A percentile compares a stretch with the other conserved stretches of the same genome.
Conservation (phyloP, 2,329 filamentous ascomycete genomes). For the Lasiodiplodia sp. region DNA sequence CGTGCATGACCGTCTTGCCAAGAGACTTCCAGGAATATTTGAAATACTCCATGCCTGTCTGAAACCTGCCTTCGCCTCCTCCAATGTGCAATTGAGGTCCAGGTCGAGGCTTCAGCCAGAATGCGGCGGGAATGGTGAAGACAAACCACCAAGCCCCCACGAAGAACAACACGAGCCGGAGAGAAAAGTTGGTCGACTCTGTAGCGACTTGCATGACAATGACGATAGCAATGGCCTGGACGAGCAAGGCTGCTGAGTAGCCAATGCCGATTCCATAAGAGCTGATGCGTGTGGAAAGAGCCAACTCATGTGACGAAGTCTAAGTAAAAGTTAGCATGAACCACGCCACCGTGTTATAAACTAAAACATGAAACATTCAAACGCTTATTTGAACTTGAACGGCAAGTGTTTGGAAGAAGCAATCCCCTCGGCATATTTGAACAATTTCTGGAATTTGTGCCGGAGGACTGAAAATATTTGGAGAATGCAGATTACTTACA, state of each 20-base stretch:
- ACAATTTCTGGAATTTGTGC: too few relatives aligned
- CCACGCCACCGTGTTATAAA: not conserved
- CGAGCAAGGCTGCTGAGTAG: constrained; percentile 83
- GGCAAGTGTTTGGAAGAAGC: not conserved
- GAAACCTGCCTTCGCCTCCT: constrained; percentile 38
- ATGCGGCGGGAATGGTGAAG: constrained; percentile 86
- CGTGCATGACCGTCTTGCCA: constrained; percentile 78
- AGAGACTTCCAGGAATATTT: constrained; percentile 86
- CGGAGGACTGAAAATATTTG: not conserved
- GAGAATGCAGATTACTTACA: constrained; percentile 11
- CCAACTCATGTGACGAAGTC: constrained; percentile 70
- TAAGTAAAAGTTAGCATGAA: not conserved
- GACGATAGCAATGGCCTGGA: constrained; percentile 82
- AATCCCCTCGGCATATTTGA: not conserved
- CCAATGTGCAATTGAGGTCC: constrained; percentile 70
- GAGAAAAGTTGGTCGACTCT: constrained; percentile 80
- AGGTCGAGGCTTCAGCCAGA: constrained; percentile 88
- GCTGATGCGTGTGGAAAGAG: constrained; percentile 88
- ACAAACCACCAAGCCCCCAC: constrained; percentile 92
- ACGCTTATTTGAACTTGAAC: not conserved
- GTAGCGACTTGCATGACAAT: constrained; percentile 69
- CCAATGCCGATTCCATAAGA: constrained; percentile 93
- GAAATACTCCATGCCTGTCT: constrained; percentile 75
- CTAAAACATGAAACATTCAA: not conserved
- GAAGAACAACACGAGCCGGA: constrained; percentile 84